Conservation (phyloP, 164 flowering plant species). For the Magnolia officinalis region DNA sequence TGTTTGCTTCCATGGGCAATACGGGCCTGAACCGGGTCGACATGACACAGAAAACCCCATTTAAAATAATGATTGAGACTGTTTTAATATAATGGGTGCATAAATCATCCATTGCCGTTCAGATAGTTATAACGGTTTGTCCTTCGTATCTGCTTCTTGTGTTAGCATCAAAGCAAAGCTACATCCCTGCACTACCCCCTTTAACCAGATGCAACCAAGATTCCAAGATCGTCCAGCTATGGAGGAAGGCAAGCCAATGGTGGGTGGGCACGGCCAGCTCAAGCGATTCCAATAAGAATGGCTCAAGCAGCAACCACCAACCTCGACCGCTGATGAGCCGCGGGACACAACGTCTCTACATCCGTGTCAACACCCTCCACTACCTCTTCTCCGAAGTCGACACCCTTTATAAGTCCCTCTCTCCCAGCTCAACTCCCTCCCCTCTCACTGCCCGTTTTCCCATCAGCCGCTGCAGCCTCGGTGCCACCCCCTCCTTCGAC, state of each 20-base stretch:
- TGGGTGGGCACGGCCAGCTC: conserved; percentile 21
- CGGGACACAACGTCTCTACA: conserved; percentile 90
- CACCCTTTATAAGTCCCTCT: conserved; percentile 60
- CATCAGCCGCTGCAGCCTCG: conserved; percentile 19
- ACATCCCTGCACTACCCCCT: conserved; percentile 78
- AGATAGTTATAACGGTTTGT: neutral
- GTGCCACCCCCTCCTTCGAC: conserved; percentile 48
- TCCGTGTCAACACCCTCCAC: conserved; percentile 87
- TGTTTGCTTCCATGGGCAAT: too few relatives aligned
- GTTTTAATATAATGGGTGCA: neutral
- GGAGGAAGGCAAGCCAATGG: conserved; percentile 68
- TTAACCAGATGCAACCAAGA: conserved; percentile 82
- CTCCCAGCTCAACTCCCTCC: conserved; percentile 40
- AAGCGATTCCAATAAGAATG: conserved; percentile 10
- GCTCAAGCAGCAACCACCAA: conserved; percentile 23
- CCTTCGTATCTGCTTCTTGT: neutral
- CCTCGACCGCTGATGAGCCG: conserved; percentile 88
- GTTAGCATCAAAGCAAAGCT: conserved; percentile 71
- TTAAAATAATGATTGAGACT: neutral
- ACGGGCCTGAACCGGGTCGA: too few relatives aligned
- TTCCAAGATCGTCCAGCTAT: conserved; percentile 56
- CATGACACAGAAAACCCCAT: neutral
- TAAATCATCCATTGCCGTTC: neutral
- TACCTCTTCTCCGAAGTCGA: conserved; percentile 60
- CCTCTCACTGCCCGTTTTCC: conserved; percentile 25